Evolutionary conservation across 2,329 filamentous ascomycete genomes (phyloP), one percentile per base, ranked within the genome.

Genomic region (Proliferodiscus dingleyae): DNA sequence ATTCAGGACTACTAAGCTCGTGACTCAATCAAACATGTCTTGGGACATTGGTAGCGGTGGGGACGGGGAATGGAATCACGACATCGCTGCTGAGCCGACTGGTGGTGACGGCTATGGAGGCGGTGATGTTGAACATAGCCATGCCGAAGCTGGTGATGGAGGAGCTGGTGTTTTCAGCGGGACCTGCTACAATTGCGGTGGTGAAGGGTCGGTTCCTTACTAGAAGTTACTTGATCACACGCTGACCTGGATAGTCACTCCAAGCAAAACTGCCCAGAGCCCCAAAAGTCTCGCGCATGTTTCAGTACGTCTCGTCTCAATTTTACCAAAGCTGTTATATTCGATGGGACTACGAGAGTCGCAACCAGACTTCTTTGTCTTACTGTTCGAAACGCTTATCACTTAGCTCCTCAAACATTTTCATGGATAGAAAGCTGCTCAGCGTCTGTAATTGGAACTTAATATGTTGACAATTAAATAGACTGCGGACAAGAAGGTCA

Each of bases 331-430:
- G n/a, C n/a, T n/a, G n/a, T n/a, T n/a, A n/a, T n/a, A n/a, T n/a
- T n/a, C 86, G 85, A 65, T 86, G 83, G 54, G 80, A 80, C 16
- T 64, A 75, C 32, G 76, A 80, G 42, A 82, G 80, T 11, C 81
- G 85, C 69, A 78, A 70, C 64, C n/a, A n/a, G n/a, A n/a, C n/a
- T n/a, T n/a, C n/a, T n/a, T n/a, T n/a, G n/a, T n/a, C n/a, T n/a
- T n/a, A n/a, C n/a, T n/a, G n/a, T n/a, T n/a, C n/a, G n/a, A n/a
- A n/a, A n/a, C n/a, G n/a, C n/a, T n/a, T n/a, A n/a, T n/a, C n/a
- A n/a, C n/a, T n/a, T n/a, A n/a, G n/a, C n/a, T n/a, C n/a, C n/a
- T n/a, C n/a, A n/a, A n/a, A n/a, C n/a, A n/a, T n/a, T n/a, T n/a
- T n/a, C n/a, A n/a, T n/a, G n/a, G n/a, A n/a, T n/a, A n/a, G n/a